These are phyloP conservation scores for Magnolia sinica DNA, from an alignment of 164 flowering plant genomes.

Conservation along the genomic window DNA sequence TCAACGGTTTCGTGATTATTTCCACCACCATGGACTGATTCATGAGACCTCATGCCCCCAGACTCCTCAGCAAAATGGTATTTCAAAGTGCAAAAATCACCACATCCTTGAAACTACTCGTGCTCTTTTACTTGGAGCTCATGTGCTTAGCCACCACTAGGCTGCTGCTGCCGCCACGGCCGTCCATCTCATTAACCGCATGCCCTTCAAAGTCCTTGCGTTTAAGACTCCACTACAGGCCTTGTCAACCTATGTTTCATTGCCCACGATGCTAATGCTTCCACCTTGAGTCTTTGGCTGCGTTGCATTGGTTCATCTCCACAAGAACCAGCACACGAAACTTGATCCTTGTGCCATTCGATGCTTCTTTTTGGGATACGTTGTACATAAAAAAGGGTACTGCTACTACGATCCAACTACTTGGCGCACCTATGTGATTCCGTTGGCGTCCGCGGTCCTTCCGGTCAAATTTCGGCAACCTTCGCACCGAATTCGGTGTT, in stretches of 20 bases:
- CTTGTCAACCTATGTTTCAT: not conserved
- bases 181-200: not conserved
- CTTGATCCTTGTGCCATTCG: constrained; percentile 1
- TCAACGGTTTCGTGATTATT: not conserved
- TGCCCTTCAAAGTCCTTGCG: not conserved
- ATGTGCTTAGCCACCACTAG: no score
- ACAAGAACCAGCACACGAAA: constrained; percentile 6
- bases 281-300: constrained; percentile 4
- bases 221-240: constrained; percentile 10
- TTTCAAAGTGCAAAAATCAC: not conserved
- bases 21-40: constrained; percentile 1
- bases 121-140: no score
- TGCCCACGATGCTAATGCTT: not conserved
- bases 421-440: no score
- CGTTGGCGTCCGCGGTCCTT: no score
- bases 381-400: not conserved
- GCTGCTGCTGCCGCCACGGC: not conserved
- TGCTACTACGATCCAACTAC: no score
- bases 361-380: constrained; percentile 4
- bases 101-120: not conserved
- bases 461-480: no score
- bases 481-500: no score
- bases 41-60: constrained; percentile 4
- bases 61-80: not conserved
- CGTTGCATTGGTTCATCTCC: constrained; percentile 12